Conservation (phyloP, 768 basidiomycete species). For the Suillus paluster region DNA sequence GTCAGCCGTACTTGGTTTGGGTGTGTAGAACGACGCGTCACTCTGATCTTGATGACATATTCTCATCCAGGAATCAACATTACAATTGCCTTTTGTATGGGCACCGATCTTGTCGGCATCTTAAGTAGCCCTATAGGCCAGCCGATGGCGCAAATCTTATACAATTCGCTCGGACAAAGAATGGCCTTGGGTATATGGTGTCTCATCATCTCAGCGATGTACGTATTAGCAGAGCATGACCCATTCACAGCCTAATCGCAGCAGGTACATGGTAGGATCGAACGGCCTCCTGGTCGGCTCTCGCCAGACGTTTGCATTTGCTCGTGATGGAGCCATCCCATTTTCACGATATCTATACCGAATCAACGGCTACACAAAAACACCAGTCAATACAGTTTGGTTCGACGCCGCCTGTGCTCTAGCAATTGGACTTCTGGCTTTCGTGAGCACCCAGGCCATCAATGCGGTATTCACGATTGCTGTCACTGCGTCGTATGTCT, state of each 20-base stretch:
- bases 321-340: slow-evolving; percentile 68
- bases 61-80: slow-evolving; percentile 51
- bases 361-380: slow-evolving; percentile 54
- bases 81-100: slow-evolving; percentile 65
- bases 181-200: slow-evolving; percentile 45
- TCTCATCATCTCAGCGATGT: slow-evolving; percentile 36
- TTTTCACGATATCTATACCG: slow-evolving; percentile 64
- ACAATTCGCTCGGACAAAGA: slow-evolving; percentile 49
- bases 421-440: slow-evolving; percentile 51
- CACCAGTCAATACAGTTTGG: slow-evolving; percentile 62
- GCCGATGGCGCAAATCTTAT: slow-evolving; percentile 45
- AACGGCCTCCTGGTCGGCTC: slow-evolving; percentile 51
- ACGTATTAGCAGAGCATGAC: slow-evolving; percentile 2
- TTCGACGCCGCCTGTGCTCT: slow-evolving; percentile 51
- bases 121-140: slow-evolving; percentile 49
- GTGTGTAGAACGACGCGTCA: slow-evolving; percentile 35
- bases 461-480: slow-evolving; percentile 60
- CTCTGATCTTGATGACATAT: not conserved
- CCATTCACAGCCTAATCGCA: not conserved
- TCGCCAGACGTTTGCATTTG: slow-evolving; percentile 73
- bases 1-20: slow-evolving; percentile 62
- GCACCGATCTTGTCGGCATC: slow-evolving; percentile 44
- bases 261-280: slow-evolving; percentile 61
- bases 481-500: slow-evolving; percentile 49
- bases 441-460: slow-evolving; percentile 62